Percentiles rank a stretch among this genome's conserved stretches.
phyloP scores from a whole-genome alignment of 2,329 filamentous ascomycete species.

The Metarhizium sp. region DNA sequence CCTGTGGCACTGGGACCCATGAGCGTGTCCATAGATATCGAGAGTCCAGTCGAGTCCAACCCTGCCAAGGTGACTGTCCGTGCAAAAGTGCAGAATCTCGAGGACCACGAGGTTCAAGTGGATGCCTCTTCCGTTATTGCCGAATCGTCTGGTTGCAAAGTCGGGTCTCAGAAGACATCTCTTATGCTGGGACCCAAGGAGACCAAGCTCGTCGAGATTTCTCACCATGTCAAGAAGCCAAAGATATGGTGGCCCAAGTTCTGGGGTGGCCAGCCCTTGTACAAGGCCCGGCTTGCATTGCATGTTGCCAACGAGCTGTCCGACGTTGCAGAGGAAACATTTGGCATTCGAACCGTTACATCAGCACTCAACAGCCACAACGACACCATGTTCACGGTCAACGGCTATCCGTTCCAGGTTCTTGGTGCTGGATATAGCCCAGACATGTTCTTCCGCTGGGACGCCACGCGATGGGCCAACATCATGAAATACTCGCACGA shows the following conservation, averaged over 20 bases:
- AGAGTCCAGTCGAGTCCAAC: conserved; percentile 8
- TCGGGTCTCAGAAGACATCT: conserved; percentile 17
- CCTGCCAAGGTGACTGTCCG: conserved; percentile 28
- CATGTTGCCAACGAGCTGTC: conserved; percentile 19
- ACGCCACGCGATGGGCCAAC: conserved; percentile 32
- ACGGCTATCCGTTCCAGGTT: conserved; percentile 49
- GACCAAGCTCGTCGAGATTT: conserved; percentile 25
- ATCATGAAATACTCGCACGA: conserved; percentile 47
- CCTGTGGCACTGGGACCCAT: conserved; percentile 35
- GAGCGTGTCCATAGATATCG: conserved; percentile 34
- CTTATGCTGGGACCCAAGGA: conserved; percentile 28
- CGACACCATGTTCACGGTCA: conserved; percentile 47
- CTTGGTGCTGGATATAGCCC: conserved; percentile 50
- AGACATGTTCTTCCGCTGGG: conserved; percentile 53
- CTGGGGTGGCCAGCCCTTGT: conserved; percentile 49
- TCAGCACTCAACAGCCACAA: conserved; percentile 40
- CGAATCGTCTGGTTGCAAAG: conserved; percentile 19
- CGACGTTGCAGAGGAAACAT: conserved; percentile 16
- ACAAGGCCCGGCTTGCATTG: conserved; percentile 24
- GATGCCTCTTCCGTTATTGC: conserved; percentile 23
- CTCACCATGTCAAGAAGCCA: conserved; percentile 29
- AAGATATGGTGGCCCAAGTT: conserved; percentile 52
- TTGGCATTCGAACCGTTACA: conserved; percentile 29
- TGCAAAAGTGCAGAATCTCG: conserved; percentile 29
- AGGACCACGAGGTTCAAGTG: conserved; percentile 27